Evolutionary conservation across 2,329 filamentous ascomycete species (phyloP), one percentile per base, ranked within the genome.

Genomic region (Phyllosticta citriasiana): DNA sequence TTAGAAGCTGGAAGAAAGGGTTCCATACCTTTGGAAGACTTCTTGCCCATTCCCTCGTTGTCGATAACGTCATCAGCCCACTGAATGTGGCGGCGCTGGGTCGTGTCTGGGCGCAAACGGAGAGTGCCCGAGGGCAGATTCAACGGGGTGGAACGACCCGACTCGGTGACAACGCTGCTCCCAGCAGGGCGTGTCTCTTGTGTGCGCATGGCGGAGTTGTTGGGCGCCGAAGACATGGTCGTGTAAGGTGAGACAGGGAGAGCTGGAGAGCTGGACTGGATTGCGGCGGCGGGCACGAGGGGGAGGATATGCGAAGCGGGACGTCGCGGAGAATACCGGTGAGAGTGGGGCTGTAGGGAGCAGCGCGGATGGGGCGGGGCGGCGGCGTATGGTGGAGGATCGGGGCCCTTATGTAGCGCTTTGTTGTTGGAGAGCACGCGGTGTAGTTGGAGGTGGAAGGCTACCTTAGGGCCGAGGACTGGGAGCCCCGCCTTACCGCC

Each of bases 51-150:
- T 3, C 91, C 91, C 75, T 99, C 94, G 70, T 99, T 99, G 76
- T 99, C 92, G 2, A 99, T 81, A 6, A 97, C 92, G 69, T 90
- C 88, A 70, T 94, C 89, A 6, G 91, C 91, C 94, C 94, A 99
- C 73, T 89, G 87, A 61, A 99, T 94, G 56, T 84, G 85, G 58
- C 87, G 81, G 19, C 78, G 73, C 59, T 77, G 71, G 16, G 70
- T 66, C 0, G 74, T 70, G 60, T 73, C 71, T 55, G 74, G 76
- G 59, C 78, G 75, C 8, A 80, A 71, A 52, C 72, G 71, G 16
- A 75, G 68, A 9, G 72, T 72, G 16, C 70, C 72, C 22, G 72
- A 70, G 16, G 71, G 68, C n/a, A 71, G 54, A 30, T 66, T 33
- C 67, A 70, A 16, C 72, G 68, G 22, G 24, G 27, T 27, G 71